Base-by-base conservation (phyloP, 192 early-diverging fungal species). In the Backusella macrospora region DNA sequence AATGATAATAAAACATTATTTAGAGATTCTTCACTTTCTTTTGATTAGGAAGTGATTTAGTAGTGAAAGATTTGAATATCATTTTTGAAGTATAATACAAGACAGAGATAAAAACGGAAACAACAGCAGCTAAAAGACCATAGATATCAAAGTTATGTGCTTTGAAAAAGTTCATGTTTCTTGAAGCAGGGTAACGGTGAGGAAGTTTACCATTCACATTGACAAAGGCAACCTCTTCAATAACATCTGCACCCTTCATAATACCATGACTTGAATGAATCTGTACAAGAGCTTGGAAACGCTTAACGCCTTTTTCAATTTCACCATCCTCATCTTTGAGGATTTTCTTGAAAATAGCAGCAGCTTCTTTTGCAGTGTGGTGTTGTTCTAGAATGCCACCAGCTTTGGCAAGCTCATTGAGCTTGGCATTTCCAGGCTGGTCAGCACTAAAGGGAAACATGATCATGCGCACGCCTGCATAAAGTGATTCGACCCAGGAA, bases 401-500 rank as follows among this genome's bases (percentile, higher is more conserved):
- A 1, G 38, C 5, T 1, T 37, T 37, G 4, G 37, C 5, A 6
- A 15, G 38, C 38, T 65, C 63, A n/a, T 38, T n/a, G 10, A 12
- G 6, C 0, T 40, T 34, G 3, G 37, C 29, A n/a, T 65, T 83
- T 10, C 16, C 13, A 15, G 70, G 70, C 21, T 83, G 76, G 40
- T 78, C 78, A 5, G 67, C 71, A 55, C 66, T 68, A 29, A 78
- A 77, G 15, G 78, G 82, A 18, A 71, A 73, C 14, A 73, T 26
- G 3, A 83, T 12, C 68, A 80, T 65, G 0, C 55, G 78, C 13
- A 44, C 74, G 13, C 73, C 70, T 18, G 63, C 40, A 65, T 70
- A 80, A 5, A 83, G 43, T 2, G 73, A 64, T 68, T 83, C 82
- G 34, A 75, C 44, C n/a, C 70, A 26, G 21, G 76, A 78, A 5